These are phyloP conservation scores for Emydomyces testavorans DNA, from an alignment of 2,329 filamentous ascomycete species.

Conservation along the genomic window DNA sequence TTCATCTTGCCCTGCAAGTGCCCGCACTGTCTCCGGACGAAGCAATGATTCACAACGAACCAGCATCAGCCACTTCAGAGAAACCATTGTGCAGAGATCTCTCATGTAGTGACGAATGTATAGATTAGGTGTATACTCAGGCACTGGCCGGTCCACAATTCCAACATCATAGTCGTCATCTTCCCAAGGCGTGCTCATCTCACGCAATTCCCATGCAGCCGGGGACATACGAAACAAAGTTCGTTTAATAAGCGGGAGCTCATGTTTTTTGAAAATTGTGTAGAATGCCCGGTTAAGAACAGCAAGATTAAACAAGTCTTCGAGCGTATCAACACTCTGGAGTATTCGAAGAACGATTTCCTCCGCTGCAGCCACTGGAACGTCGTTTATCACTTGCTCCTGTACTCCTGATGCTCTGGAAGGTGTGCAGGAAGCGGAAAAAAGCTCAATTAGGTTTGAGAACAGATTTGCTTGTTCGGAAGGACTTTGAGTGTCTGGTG, in stretches of 20 bases:
- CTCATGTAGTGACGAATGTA: conserved; percentile 43
- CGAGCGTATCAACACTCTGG: conserved; percentile 37
- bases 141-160: conserved; percentile 34
- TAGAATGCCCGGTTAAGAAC: conserved; percentile 47
- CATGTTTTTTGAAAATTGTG: conserved; percentile 46
- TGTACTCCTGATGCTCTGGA: background rate
- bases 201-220: conserved; percentile 49
- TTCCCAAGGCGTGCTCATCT: conserved; percentile 44
- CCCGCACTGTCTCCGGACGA: conserved; percentile 45
- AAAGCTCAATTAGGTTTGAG: conserved; percentile 3
- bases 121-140: conserved; percentile 43
- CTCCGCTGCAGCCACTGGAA: conserved; percentile 38
- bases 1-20: conserved; percentile 40
- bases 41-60: conserved; percentile 46
- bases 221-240: conserved; percentile 44
- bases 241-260: conserved; percentile 43
- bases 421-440: conserved; percentile 3
- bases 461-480: background rate
- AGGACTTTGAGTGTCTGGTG: background rate
- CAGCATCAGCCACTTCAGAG: conserved; percentile 46
- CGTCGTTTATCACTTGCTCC: conserved; percentile 20
- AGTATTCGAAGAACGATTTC: conserved; percentile 44
- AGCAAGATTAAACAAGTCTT: conserved; percentile 46
- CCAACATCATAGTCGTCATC: conserved; percentile 33
- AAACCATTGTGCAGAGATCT: conserved; percentile 44